A percentile compares a stretch with the other conserved stretches of the same genome.
Evolutionary conservation across 106 monocot genomes (phyloP).

Genomic region (Ottelia alismoides): DNA sequence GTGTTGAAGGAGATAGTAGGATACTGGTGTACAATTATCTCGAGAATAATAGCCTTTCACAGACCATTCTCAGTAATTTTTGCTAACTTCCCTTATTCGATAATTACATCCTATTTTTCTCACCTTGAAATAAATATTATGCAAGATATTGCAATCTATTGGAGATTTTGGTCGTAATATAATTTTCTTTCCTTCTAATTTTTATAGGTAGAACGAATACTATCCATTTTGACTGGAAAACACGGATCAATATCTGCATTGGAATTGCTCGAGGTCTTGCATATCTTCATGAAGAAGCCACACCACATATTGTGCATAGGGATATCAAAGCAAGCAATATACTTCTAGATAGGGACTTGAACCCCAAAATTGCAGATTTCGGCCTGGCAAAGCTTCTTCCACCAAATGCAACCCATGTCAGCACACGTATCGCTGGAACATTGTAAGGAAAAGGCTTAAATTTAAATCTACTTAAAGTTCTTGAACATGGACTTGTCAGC

Average conservation of each 20-base stretch:
- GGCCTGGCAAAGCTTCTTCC: slow-evolving; percentile 20
- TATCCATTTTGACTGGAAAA: slow-evolving; percentile 9
- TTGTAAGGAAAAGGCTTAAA: slow-evolving; percentile 18
- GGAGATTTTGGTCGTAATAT: no score
- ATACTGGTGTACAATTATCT: slow-evolving; percentile 16
- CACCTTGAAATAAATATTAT: background rate
- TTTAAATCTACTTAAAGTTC: background rate
- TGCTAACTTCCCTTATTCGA: no score
- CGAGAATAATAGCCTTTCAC: slow-evolving; percentile 15
- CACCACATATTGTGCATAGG: slow-evolving; percentile 12
- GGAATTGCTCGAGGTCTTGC: slow-evolving; percentile 16
- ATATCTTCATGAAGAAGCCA: slow-evolving; percentile 15
- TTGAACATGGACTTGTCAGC: no score
- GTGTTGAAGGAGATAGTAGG: slow-evolving; percentile 16
- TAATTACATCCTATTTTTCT: background rate
- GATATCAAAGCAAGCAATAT: slow-evolving; percentile 22
- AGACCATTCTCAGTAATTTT: slow-evolving; percentile 16
- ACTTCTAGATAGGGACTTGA: slow-evolving; percentile 9
- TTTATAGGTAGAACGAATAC: background rate
- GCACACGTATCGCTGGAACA: slow-evolving; percentile 18
- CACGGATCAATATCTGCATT: slow-evolving; percentile 7
- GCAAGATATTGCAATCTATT: no score
- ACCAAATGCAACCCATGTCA: slow-evolving; percentile 12
- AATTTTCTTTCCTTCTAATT: background rate
- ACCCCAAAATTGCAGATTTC: slow-evolving; percentile 16